phyloP scores from a whole-genome alignment of 441 rosid genomes.

The Isatis lusitanica region DNA sequence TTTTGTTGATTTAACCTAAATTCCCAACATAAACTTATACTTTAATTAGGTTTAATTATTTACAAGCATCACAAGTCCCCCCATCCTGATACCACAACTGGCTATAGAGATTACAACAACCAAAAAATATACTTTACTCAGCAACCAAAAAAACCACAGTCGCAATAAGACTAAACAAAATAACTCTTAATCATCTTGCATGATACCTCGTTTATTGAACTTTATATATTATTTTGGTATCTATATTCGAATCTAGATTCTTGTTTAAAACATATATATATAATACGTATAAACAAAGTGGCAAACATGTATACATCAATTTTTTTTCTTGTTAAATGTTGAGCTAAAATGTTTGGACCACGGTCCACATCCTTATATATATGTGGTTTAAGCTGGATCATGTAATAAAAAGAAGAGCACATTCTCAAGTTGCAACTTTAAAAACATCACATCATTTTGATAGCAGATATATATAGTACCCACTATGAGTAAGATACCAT shows the following conservation, averaged over 20 bases:
- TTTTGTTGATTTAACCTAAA: no score
- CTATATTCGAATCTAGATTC: background rate
- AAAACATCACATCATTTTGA: conserved; percentile 21
- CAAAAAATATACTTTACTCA: no score
- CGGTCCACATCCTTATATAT: background rate
- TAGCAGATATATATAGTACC: background rate
- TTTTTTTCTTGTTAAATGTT: background rate
- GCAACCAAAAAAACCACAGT: no score
- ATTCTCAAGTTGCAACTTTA: conserved; percentile 14
- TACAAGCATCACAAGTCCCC: no score
- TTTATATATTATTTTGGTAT: background rate
- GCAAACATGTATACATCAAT: background rate
- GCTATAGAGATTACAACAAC: no score
- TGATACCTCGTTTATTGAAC: background rate
- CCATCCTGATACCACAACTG: no score
- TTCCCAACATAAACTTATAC: no score
- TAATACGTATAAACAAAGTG: background rate
- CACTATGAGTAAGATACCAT: background rate
- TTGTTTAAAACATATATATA: background rate
- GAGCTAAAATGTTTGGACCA: background rate
- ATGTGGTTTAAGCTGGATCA: conserved; percentile 11
- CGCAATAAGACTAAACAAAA: no score
- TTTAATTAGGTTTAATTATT: no score
- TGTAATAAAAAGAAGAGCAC: conserved; percentile 4
- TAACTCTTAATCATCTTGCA: background rate